These are phyloP conservation scores for Blastobotrys serpentis DNA, from an alignment of 1,139 yeast genomes.

Conservation along the genomic window DNA sequence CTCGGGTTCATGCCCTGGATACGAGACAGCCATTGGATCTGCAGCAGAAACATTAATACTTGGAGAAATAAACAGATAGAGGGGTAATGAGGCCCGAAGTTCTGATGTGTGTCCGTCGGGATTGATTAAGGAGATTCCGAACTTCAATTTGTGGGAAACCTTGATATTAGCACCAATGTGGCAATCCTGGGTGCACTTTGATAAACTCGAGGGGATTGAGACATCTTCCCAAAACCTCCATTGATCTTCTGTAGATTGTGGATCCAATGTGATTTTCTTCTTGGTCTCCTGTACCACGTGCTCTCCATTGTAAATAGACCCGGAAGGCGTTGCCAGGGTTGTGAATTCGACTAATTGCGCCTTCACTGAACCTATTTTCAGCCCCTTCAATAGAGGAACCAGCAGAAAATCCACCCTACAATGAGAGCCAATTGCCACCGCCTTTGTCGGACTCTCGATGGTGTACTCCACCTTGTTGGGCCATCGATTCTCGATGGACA, in stretches of 20 bases:
- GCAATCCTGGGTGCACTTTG: slow-evolving; percentile 83
- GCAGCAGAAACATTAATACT: slow-evolving; percentile 54
- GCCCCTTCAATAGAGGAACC: slow-evolving; percentile 80
- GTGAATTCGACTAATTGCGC: slow-evolving; percentile 60
- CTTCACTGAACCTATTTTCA: slow-evolving; percentile 68
- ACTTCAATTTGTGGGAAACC: slow-evolving; percentile 68
- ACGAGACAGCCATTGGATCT: slow-evolving; percentile 46
- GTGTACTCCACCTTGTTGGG: slow-evolving; percentile 91
- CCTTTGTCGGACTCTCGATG: slow-evolving; percentile 81
- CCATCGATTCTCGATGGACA: slow-evolving; percentile 95
- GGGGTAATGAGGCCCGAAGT: slow-evolving; percentile 70
- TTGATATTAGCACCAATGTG: slow-evolving; percentile 55
- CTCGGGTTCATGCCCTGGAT: slow-evolving; percentile 24
- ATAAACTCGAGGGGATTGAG: slow-evolving; percentile 66
- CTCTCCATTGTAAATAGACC: slow-evolving; percentile 54
- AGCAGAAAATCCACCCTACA: slow-evolving; percentile 68
- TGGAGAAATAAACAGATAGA: slow-evolving; percentile 71
- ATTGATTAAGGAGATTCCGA: slow-evolving; percentile 61
- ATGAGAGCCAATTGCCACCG: slow-evolving; percentile 84
- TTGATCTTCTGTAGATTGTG: slow-evolving; percentile 55
- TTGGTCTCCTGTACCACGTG: slow-evolving; percentile 48
- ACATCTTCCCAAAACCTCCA: slow-evolving; percentile 73
- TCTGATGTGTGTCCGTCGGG: slow-evolving; percentile 79
- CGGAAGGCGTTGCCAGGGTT: slow-evolving; percentile 31
- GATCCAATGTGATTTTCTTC: slow-evolving; percentile 29